Evolutionary conservation across 805 yeast genomes (phyloP).

Genomic region (Komagataella ulmi): DNA sequence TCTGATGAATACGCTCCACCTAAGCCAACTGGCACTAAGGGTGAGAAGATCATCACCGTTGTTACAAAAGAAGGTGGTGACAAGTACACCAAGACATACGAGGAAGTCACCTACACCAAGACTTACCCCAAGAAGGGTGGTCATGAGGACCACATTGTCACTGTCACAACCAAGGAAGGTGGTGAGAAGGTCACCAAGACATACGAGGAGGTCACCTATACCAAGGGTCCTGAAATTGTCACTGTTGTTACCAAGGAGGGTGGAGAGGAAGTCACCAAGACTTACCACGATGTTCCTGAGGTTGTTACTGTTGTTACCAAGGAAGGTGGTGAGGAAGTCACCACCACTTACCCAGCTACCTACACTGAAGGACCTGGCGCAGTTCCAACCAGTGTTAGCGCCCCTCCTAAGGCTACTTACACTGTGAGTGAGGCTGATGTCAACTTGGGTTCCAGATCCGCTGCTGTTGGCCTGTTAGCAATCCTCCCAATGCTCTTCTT

Average conservation of each 20-base stretch:
- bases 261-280: neutral
- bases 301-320: neutral
- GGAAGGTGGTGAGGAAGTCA: neutral
- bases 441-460: neutral
- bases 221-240: neutral
- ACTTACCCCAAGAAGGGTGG: neutral
- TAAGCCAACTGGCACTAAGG: neutral
- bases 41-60: neutral
- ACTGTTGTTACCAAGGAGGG: neutral
- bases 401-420: neutral
- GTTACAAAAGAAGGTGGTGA: neutral
- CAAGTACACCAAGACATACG: neutral
- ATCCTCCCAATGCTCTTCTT: neutral
- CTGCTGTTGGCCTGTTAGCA: neutral
- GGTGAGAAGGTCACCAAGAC: neutral
- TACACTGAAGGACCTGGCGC: too few relatives aligned
- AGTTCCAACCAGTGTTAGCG: neutral
- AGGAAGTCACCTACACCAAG: neutral
- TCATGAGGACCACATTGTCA: neutral
- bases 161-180: neutral
- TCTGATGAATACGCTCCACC: neutral
- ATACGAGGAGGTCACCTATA: neutral
- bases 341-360: neutral
- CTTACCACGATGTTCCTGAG: neutral
- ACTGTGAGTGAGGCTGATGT: neutral